These are phyloP conservation scores for Triticum dicoccoides DNA, from an alignment of 176 grass and related monocot genomes.

Conservation along the genomic window DNA sequence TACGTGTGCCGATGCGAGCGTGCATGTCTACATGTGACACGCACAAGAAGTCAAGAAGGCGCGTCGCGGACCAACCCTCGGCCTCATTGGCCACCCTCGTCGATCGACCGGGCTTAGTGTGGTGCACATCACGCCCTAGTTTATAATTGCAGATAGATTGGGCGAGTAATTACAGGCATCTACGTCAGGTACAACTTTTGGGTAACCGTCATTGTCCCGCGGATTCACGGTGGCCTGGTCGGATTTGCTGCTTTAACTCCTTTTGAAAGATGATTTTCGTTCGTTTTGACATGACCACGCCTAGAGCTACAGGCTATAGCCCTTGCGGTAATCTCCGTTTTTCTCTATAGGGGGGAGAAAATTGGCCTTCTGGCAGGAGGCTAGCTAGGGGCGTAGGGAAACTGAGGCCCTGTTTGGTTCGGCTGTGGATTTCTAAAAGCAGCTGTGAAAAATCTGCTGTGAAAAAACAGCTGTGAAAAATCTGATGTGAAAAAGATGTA, in stretches of 20 bases:
- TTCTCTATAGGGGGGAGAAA: no score
- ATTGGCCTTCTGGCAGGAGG: not conserved
- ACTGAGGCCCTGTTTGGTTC: not conserved
- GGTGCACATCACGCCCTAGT: not conserved
- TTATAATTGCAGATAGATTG: no score
- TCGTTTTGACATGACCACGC: not conserved
- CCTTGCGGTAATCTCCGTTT: not conserved
- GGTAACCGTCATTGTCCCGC: constrained; percentile 20
- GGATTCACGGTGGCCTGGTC: constrained; percentile 15
- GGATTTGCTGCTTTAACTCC: constrained; percentile 23
- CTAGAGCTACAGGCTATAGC: not conserved
- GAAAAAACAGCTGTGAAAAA: no score
- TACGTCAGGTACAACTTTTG: constrained; percentile 21
- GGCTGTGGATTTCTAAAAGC: no score
- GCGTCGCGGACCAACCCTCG: not conserved
- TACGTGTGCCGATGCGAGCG: not conserved
- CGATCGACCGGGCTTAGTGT: not conserved
- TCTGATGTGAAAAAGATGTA: no score
- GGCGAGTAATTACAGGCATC: not conserved
- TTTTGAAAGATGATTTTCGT: not conserved
- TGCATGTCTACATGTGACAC: not conserved
- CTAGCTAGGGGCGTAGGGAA: not conserved
- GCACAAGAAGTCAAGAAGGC: not conserved
- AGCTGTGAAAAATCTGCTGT: no score
- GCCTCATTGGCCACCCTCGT: not conserved